Percentiles rank a stretch among this genome's conserved stretches.
phyloP scores from a whole-genome alignment of 768 basidiomycete genomes.

The Pulveroboletus sp. region DNA sequence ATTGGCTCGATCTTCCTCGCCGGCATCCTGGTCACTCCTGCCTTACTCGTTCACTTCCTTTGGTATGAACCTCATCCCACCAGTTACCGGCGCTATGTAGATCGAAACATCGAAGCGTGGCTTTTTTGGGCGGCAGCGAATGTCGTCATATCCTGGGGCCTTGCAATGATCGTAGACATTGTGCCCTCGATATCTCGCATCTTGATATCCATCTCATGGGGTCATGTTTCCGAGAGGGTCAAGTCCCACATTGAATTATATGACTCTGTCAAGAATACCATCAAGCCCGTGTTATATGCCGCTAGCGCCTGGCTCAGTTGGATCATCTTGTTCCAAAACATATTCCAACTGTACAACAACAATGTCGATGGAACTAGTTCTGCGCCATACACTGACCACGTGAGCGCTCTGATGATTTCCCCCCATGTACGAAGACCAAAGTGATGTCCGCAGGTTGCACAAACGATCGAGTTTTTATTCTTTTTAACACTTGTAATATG shows the following conservation, averaged over 20 bases:
- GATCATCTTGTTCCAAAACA: slow-evolving; percentile 66
- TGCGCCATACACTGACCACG: slow-evolving; percentile 58
- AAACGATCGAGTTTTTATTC: slow-evolving; percentile 70
- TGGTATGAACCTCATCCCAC: slow-evolving; percentile 63
- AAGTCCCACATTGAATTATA: slow-evolving; percentile 68
- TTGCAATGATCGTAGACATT: slow-evolving; percentile 68
- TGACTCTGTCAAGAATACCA: slow-evolving; percentile 59
- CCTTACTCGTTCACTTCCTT: slow-evolving; percentile 60
- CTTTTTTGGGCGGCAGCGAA: slow-evolving; percentile 80
- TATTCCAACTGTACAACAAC: slow-evolving; percentile 53
- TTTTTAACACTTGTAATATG: slow-evolving; percentile 65
- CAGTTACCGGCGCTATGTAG: slow-evolving; percentile 52
- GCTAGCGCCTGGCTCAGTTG: slow-evolving; percentile 68
- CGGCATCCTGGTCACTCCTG: slow-evolving; percentile 54
- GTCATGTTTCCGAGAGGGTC: slow-evolving; percentile 65
- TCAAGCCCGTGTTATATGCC: slow-evolving; percentile 72
- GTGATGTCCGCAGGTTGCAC: slow-evolving; percentile 38
- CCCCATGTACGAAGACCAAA: background rate
- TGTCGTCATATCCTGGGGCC: slow-evolving; percentile 72
- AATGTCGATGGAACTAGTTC: slow-evolving; percentile 38
- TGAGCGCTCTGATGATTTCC: slow-evolving; percentile 25
- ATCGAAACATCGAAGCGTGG: slow-evolving; percentile 70
- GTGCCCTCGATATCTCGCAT: slow-evolving; percentile 52
- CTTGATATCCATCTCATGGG: slow-evolving; percentile 60
- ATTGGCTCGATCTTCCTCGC: slow-evolving; percentile 68